Conservation (phyloP, 2,329 filamentous ascomycete species). For the Talaromyces funiculosus region DNA sequence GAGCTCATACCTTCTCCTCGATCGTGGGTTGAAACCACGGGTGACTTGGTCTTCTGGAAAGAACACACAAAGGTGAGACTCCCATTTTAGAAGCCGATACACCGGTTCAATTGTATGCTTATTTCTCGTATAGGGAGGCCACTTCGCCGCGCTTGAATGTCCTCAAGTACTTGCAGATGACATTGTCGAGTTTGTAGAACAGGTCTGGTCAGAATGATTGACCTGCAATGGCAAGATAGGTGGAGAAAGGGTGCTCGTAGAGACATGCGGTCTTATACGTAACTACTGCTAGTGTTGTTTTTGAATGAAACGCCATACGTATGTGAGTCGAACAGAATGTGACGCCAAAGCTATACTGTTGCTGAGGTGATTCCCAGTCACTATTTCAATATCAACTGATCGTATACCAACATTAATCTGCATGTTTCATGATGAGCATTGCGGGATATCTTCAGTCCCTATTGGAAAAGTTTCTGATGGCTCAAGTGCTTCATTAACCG, state of each 20-base stretch:
- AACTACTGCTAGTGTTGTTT: not conserved
- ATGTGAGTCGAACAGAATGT: too few species aligned
- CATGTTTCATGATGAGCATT: too few species aligned
- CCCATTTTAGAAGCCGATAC: not conserved
- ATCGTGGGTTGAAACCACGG: slow-evolving; percentile 31
- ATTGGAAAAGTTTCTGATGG: too few species aligned
- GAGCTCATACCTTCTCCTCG: slow-evolving; percentile 40
- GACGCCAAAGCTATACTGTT: too few species aligned
- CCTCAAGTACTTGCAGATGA: slow-evolving; percentile 41
- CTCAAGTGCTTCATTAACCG: too few species aligned
- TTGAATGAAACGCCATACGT: too few species aligned
- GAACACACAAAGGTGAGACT: slow-evolving; percentile 29
- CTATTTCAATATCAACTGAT: too few species aligned
- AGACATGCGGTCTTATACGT: not conserved
- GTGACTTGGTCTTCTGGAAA: slow-evolving; percentile 35
- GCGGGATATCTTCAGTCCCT: too few species aligned
- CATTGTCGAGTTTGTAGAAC: slow-evolving; percentile 32
- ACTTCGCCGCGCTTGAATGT: slow-evolving; percentile 48
- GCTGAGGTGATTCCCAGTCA: too few species aligned
- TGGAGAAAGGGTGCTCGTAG: not conserved
- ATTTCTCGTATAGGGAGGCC: slow-evolving; percentile 39
- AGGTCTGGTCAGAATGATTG: slow-evolving; percentile 22
- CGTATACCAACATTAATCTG: too few species aligned
- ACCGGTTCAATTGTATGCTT: not conserved
- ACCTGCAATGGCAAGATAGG: not conserved